These are phyloP conservation scores for Physcomitrium patens DNA, from an alignment of 225 moss, liverwort and hornwort species.

Conservation along the genomic window DNA sequence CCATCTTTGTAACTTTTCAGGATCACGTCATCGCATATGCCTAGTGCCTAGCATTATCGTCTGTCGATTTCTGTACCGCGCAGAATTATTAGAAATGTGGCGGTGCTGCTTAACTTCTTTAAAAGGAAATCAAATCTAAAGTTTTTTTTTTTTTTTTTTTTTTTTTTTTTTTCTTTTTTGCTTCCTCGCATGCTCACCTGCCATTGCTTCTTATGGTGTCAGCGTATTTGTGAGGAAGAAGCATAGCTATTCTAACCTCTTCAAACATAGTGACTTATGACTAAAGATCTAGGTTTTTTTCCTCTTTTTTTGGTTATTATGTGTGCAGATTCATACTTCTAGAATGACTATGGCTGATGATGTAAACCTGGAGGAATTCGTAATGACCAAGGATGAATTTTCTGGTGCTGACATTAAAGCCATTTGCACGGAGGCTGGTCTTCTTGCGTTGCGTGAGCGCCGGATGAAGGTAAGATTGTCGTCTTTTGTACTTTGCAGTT, in stretches of 20 bases:
- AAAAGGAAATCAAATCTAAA: too few species aligned
- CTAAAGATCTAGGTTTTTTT: constrained; percentile 14
- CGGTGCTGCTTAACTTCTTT: not conserved
- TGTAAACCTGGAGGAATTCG: constrained; percentile 97
- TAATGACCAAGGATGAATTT: constrained; percentile 97
- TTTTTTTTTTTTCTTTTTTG: not conserved
- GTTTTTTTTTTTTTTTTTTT: too few species aligned
- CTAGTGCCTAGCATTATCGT: not conserved
- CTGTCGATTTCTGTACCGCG: constrained; percentile 9
- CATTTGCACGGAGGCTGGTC: constrained; percentile 95
- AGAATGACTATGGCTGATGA: constrained; percentile 98
- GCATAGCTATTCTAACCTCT: not conserved
- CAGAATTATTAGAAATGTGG: not conserved
- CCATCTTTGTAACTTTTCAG: not conserved
- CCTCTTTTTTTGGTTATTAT: constrained; percentile 8
- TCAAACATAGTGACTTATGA: constrained; percentile 4
- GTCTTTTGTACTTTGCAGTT: constrained; percentile 12
- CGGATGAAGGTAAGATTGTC: constrained; percentile 84
- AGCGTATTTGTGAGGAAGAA: not conserved
- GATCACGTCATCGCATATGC: not conserved
- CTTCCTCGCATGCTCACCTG: not conserved
- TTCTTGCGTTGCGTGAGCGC: constrained; percentile 91
- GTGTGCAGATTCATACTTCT: constrained; percentile 88
- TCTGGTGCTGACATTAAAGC: constrained; percentile 99
- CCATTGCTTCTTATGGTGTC: constrained; percentile 9